Conservation (phyloP, 73 alveolate genomes). For the Paraurostyla sp. region DNA sequence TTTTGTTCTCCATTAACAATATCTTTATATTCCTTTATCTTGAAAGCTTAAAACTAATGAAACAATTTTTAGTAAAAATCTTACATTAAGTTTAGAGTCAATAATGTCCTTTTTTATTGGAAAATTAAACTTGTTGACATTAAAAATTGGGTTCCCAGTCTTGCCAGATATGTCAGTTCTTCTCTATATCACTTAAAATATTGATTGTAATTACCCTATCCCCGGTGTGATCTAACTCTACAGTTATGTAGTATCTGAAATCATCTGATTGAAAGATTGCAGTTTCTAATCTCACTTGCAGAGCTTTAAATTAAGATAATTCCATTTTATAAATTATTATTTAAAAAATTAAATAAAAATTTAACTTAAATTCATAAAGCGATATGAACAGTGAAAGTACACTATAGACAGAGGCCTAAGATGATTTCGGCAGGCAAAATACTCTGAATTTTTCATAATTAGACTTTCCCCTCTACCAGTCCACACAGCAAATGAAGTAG, state of each 20-base stretch:
- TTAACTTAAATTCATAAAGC: slow-evolving; percentile 38
- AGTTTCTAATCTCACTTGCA: slow-evolving; percentile 29
- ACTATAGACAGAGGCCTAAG: background rate
- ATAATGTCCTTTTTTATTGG: slow-evolving; percentile 88
- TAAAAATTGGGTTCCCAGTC: slow-evolving; percentile 93
- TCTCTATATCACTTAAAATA: slow-evolving; percentile 63
- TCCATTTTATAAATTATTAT: slow-evolving; percentile 32
- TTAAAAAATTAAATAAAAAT: slow-evolving; percentile 47
- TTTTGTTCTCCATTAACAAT: slow-evolving; percentile 85
- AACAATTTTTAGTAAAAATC: background rate
- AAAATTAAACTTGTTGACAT: slow-evolving; percentile 90
- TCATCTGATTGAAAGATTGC: slow-evolving; percentile 30
- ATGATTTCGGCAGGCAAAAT: background rate
- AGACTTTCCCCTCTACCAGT: background rate
- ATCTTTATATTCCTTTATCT: slow-evolving; percentile 93
- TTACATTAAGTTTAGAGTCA: slow-evolving; percentile 56
- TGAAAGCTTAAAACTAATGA: slow-evolving; percentile 75
- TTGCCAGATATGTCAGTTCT: slow-evolving; percentile 96
- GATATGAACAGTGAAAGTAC: slow-evolving; percentile 33
- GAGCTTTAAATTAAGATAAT: slow-evolving; percentile 5
- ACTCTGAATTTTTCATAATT: background rate
- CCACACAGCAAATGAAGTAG: background rate
- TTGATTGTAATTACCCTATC: slow-evolving; percentile 71
- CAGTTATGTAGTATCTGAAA: slow-evolving; percentile 84
- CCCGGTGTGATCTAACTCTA: slow-evolving; percentile 92